Conservation (phyloP, 192 early-diverging fungal genomes). For the Coemansia sp. region DNA sequence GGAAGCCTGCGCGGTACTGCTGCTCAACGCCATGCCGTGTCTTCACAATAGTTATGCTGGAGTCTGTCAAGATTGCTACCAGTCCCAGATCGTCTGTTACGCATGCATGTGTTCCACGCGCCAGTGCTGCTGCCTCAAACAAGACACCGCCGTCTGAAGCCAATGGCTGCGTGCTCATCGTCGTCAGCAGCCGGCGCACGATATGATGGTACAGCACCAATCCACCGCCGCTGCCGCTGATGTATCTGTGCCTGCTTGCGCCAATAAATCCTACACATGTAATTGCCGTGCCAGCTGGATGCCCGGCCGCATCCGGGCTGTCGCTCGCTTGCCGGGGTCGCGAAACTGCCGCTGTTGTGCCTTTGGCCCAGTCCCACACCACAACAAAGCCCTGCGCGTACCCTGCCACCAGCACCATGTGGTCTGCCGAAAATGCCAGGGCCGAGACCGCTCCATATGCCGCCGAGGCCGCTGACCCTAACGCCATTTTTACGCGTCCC, state of each 20-base stretch:
- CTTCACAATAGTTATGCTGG: slow-evolving; percentile 22
- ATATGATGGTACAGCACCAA: slow-evolving; percentile 52
- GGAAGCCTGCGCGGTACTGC: slow-evolving; percentile 27
- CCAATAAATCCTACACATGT: slow-evolving; percentile 43
- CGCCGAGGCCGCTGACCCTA: slow-evolving; percentile 15
- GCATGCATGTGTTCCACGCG: slow-evolving; percentile 19
- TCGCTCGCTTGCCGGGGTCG: slow-evolving; percentile 36
- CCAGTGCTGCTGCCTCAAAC: slow-evolving; percentile 37
- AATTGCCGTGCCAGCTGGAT: slow-evolving; percentile 36
- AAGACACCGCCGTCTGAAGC: slow-evolving; percentile 8
- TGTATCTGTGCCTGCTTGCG: slow-evolving; percentile 45
- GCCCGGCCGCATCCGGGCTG: slow-evolving; percentile 22
- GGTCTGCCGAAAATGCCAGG: slow-evolving; percentile 44
- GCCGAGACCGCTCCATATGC: slow-evolving; percentile 42
- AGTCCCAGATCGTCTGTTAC: slow-evolving; percentile 44
- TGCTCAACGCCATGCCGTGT: slow-evolving; percentile 35
- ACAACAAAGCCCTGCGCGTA: slow-evolving; percentile 42
- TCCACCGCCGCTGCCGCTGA: slow-evolving; percentile 46
- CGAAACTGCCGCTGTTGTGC: slow-evolving; percentile 33
- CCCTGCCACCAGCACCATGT: slow-evolving; percentile 32
- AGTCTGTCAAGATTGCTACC: slow-evolving; percentile 39
- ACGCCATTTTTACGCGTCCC: slow-evolving; percentile 35
- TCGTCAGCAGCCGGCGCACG: slow-evolving; percentile 44
- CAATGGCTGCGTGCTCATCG: slow-evolving; percentile 36
- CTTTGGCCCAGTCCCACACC: slow-evolving; percentile 52